Evolutionary conservation across 2,329 filamentous ascomycete genomes (phyloP), one percentile per base, ranked within the genome.

Genomic region (Diaporthe caulivora): DNA sequence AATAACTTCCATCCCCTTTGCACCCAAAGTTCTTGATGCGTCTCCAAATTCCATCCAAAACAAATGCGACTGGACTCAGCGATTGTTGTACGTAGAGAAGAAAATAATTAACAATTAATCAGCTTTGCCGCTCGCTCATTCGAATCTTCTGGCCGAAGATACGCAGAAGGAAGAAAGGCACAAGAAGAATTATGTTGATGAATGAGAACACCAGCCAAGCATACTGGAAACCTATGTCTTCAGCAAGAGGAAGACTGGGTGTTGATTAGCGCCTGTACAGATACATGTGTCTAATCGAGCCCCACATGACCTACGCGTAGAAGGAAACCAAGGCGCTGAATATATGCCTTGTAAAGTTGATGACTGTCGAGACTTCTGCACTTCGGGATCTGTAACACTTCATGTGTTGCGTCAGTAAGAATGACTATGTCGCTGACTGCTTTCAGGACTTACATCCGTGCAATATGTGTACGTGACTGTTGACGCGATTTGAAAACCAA

Each of bases 391-490:
- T 31, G n/a, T 64, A 64, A 18, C 58, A 64, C 58, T 64, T 26
- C 57, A 44, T 18, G 7, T 1, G 1, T 7, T 6, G 47, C 21
- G 7, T 64, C 58, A 64, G 58, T 24, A 49, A 34, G 5, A 11
- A 1, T 2, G 15, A 34, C 15, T 40, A 31, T 2, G 0, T 40
- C 1, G 42, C 3, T 7, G 10, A 9, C 6, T 31, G 47, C 42
- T 29, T 10, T 49, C 42, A 34, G 7, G 3, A 49, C 58, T 24
- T 64, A 64, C 58, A 49, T 64, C 58, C 11, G 58, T 64, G 21
- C 58, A 64, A 49, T 64, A 64, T 1, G 58, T 64, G 58, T 64
- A 64, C 26, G 58, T 64, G 21, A 64, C 58, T 15, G 58, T 64
- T 6, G 58, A 47, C 8, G 37, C 58, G 42, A 64, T 17, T 34